phyloP scores from a whole-genome alignment of 345 rosid genomes.

The Dovyalis caffra region DNA sequence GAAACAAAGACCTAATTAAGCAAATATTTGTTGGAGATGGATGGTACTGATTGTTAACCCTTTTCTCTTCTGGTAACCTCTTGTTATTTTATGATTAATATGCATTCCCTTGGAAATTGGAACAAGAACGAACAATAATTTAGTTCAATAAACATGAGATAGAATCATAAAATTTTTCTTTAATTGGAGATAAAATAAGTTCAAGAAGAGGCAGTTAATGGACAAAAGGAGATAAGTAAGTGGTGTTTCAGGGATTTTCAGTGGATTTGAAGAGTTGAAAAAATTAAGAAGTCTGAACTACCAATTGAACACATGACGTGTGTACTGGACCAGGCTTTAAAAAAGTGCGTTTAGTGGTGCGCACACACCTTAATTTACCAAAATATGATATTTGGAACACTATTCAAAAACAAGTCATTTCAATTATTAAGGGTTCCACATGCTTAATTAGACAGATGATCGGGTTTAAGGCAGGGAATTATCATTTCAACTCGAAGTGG shows the following conservation, averaged over 20 bases:
- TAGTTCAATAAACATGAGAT: not conserved
- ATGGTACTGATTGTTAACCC: too few relatives aligned
- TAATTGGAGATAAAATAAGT: too few relatives aligned
- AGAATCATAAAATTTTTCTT: too few relatives aligned
- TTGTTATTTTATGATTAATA: too few relatives aligned
- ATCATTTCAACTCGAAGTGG: not conserved
- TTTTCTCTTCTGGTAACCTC: too few relatives aligned
- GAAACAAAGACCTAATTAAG: too few relatives aligned
- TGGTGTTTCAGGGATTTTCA: not conserved
- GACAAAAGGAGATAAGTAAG: not conserved
- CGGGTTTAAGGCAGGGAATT: not conserved
- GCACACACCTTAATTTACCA: not conserved
- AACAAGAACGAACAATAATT: too few relatives aligned
- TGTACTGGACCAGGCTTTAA: too few relatives aligned
- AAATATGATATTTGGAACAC: not conserved
- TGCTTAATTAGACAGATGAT: not conserved
- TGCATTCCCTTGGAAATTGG: too few relatives aligned
- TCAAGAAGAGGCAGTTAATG: not conserved
- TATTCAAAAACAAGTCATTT: not conserved
- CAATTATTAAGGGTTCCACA: not conserved
- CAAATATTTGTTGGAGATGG: too few relatives aligned
- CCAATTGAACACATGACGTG: not conserved
- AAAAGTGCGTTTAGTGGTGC: too few relatives aligned
- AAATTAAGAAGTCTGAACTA: not conserved
- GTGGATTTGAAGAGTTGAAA: not conserved